These are phyloP conservation scores for Cymbopogon flexuosus DNA, from an alignment of 202 grass and related monocot species.

Conservation along the genomic window DNA sequence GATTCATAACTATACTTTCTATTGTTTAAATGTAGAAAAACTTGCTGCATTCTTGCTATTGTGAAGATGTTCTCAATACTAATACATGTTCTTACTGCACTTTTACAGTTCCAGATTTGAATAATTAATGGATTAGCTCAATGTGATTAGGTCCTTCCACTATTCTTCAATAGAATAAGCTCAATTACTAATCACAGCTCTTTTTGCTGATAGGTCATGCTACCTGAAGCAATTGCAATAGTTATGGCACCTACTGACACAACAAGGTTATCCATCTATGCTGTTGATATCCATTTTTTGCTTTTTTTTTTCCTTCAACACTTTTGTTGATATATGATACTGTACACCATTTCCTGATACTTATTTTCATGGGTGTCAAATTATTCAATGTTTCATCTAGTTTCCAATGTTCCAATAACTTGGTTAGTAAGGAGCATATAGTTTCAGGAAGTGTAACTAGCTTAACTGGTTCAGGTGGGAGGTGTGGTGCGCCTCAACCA, in stretches of 20 bases:
- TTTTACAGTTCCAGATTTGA: not conserved
- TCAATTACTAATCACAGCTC: not conserved
- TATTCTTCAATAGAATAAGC: not conserved
- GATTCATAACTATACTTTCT: conserved; percentile 13
- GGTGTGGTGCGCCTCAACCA: not conserved
- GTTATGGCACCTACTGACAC: conserved; percentile 98
- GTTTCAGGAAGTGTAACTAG: not conserved
- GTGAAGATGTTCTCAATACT: conserved; percentile 17
- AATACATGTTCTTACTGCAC: conserved; percentile 9
- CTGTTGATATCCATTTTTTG: not conserved
- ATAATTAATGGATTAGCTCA: conserved; percentile 9
- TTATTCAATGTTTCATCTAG: conserved; percentile 16
- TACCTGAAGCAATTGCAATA: conserved; percentile 98
- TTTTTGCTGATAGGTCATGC: conserved; percentile 72
- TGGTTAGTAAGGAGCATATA: not conserved
- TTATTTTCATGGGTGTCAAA: conserved; percentile 1
- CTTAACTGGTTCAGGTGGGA: not conserved
- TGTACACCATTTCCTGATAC: not conserved
- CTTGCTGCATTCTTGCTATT: not conserved
- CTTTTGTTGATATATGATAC: not conserved
- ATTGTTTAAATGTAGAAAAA: not conserved
- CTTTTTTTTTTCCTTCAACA: not conserved
- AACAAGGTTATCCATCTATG: conserved; percentile 44
- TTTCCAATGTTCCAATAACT: not conserved
- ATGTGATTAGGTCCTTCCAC: not conserved